Conservation (phyloP, 345 rosid species). For the Noccaea caerulescens region DNA sequence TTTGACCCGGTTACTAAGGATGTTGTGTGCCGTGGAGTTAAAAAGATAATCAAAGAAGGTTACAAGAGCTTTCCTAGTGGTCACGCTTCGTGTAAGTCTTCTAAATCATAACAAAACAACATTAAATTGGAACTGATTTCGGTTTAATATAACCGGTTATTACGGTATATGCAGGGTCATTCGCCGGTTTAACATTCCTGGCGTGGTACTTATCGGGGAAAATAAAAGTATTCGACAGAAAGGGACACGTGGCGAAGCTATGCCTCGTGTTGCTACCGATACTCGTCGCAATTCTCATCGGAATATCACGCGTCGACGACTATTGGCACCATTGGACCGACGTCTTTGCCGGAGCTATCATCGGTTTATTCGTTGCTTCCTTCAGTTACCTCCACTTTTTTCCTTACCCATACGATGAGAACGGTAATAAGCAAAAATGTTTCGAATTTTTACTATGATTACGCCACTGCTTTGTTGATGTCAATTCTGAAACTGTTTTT, state of each 20-base stretch:
- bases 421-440: constrained; percentile 43
- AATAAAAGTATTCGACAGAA: constrained; percentile 58
- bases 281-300: constrained; percentile 56
- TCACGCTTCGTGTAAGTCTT: constrained; percentile 59
- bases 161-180: constrained; percentile 57
- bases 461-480: not conserved
- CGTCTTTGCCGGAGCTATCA: constrained; percentile 62
- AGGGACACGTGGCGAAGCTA: constrained; percentile 61
- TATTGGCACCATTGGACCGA: constrained; percentile 86
- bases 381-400: constrained; percentile 65
- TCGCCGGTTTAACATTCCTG: constrained; percentile 65
- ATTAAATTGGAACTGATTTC: not conserved
- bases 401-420: constrained; percentile 51
- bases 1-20: constrained; percentile 46
- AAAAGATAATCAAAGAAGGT: constrained; percentile 60
- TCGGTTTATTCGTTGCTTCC: constrained; percentile 53
- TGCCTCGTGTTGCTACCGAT: constrained; percentile 58
- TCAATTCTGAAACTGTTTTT: not conserved
- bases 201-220: constrained; percentile 73
- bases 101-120: not conserved
- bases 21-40: constrained; percentile 60
- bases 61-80: constrained; percentile 80
- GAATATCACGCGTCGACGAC: constrained; percentile 65
- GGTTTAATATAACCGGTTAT: not conserved
- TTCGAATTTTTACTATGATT: not conserved